Percentiles rank a stretch among this genome's conserved stretches.
Evolutionary conservation across 306 rosid genomes (phyloP).

Genomic region (Glycine tomentella): DNA sequence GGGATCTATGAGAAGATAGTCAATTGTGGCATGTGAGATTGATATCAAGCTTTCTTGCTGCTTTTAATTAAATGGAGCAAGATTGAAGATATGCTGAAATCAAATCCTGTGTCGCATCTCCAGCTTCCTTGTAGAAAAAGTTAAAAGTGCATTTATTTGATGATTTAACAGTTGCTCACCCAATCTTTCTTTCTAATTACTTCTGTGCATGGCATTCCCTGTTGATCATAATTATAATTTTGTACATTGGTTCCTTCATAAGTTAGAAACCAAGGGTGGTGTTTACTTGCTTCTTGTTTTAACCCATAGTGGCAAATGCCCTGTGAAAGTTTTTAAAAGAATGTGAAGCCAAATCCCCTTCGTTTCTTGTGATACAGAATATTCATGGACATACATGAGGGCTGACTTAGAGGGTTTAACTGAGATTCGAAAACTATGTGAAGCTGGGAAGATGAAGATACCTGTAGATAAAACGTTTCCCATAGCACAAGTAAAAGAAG

Average conservation of each 20-base stretch:
- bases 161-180: conserved; percentile 1
- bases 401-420: conserved; percentile 84
- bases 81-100: conserved; percentile 11
- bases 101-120: background rate
- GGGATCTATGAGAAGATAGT: background rate
- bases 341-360: conserved; percentile 9
- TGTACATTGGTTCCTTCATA: conserved; percentile 18
- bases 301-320: background rate
- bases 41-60: conserved; percentile 6
- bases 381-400: conserved; percentile 92
- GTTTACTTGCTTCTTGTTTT: background rate
- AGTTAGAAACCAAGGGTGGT: background rate
- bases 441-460: conserved; percentile 83
- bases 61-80: background rate
- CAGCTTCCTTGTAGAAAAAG: background rate
- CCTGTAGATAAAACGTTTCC: conserved; percentile 90
- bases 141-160: background rate
- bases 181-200: conserved; percentile 4
- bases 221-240: conserved; percentile 10
- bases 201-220: background rate
- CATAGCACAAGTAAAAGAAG: conserved; percentile 79
- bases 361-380: conserved; percentile 62
- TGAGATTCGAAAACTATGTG: conserved; percentile 78
- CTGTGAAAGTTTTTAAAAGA: no score
- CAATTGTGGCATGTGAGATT: background rate